Conservation (phyloP, 2,329 filamentous ascomycete species). For the Colletotrichum chlorophyti region DNA sequence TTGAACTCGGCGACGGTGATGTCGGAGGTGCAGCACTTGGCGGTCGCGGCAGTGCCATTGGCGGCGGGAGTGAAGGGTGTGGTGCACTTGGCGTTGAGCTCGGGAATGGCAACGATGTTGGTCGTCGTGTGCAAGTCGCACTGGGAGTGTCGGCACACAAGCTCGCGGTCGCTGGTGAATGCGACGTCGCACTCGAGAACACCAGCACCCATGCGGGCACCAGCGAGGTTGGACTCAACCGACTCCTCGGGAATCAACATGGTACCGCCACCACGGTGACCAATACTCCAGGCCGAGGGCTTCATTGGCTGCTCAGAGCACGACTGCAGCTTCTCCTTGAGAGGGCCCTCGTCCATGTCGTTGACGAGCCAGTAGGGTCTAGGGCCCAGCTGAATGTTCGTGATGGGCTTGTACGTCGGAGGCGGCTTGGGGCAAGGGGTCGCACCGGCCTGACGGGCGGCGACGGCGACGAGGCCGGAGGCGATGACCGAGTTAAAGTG, state of each 20-base stretch:
- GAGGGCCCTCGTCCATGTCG: constrained; percentile 64
- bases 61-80: constrained; percentile 64
- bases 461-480: constrained; percentile 36
- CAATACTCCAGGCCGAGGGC: constrained; percentile 63
- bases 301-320: constrained; percentile 61
- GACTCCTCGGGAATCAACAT: constrained; percentile 72
- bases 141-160: constrained; percentile 73
- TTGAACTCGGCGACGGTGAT: constrained; percentile 73
- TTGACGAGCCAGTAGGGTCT: constrained; percentile 70
- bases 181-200: constrained; percentile 73
- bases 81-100: constrained; percentile 69
- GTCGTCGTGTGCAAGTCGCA: constrained; percentile 75
- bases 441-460: constrained; percentile 21
- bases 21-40: constrained; percentile 75
- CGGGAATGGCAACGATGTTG: constrained; percentile 67
- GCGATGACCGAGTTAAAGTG: constrained; percentile 37
- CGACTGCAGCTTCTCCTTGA: constrained; percentile 65
- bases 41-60: constrained; percentile 58
- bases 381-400: constrained; percentile 64
- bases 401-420: constrained; percentile 42
- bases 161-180: constrained; percentile 68
- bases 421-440: constrained; percentile 16
- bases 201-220: constrained; percentile 71
- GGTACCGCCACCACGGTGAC: constrained; percentile 65
- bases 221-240: constrained; percentile 63